Conservation (phyloP, 1,284 basidiomycete species). For the Irpex sp. region DNA sequence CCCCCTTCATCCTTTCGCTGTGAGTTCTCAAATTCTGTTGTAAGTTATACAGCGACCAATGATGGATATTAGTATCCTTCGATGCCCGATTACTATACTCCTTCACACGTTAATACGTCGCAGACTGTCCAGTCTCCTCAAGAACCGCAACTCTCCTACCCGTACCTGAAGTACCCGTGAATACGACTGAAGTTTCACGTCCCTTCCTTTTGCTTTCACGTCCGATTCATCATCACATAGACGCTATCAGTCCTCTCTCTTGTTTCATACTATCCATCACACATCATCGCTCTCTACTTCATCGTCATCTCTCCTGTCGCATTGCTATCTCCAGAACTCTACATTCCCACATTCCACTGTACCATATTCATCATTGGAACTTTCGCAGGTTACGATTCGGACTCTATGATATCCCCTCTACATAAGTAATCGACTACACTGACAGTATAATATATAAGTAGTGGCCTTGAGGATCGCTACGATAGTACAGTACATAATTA, state of each 20-base stretch:
- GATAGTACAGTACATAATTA: no score
- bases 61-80: conserved; percentile 34
- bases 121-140: background rate
- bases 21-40: conserved; percentile 31
- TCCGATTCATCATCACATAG: background rate
- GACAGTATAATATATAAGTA: no score
- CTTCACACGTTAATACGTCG: background rate
- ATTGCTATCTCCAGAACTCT: no score
- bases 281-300: background rate
- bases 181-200: background rate
- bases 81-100: conserved; percentile 33
- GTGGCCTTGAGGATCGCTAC: no score
- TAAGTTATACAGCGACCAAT: background rate
- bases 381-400: no score
- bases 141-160: background rate
- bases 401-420: no score
- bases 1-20: conserved; percentile 54
- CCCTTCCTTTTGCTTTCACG: background rate
- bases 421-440: no score
- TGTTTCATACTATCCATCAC: background rate
- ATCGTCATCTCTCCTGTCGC: no score
- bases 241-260: background rate
- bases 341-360: no score
- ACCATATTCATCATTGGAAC: no score
- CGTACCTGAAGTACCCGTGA: background rate